Evolutionary conservation across 2,329 filamentous ascomycete species (phyloP).

Genomic region (Fusarium armeniacum): DNA sequence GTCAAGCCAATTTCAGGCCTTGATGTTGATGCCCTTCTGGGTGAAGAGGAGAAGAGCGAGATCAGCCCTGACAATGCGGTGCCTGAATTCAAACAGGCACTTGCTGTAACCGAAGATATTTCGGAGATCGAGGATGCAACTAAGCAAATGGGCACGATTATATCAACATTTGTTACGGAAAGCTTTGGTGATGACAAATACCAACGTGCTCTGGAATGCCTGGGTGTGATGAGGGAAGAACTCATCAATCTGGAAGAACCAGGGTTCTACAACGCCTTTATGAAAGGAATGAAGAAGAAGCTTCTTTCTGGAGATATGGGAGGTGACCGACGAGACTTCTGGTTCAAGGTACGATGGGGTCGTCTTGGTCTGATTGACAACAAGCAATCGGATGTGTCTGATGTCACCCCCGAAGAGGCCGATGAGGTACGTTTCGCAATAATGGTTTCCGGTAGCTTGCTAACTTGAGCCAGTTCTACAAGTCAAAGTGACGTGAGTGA

Average conservation of each 20-base stretch:
- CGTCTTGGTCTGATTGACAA: conserved; percentile 81
- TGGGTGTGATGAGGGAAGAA: conserved; percentile 84
- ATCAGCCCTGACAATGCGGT: conserved; percentile 80
- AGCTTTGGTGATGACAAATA: conserved; percentile 85
- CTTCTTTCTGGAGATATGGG: conserved; percentile 78
- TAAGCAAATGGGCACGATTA: conserved; percentile 80
- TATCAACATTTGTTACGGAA: conserved; percentile 76
- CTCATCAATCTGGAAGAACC: conserved; percentile 82
- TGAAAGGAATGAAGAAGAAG: conserved; percentile 78
- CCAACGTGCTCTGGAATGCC: conserved; percentile 78
- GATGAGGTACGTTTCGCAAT: conserved; percentile 62
- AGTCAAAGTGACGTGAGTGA: conserved; percentile 48
- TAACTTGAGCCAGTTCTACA: conserved; percentile 56
- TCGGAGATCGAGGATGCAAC: conserved; percentile 75
- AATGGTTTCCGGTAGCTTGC: conserved; percentile 16
- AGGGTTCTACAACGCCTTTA: conserved; percentile 79
- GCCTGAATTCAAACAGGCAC: conserved; percentile 88
- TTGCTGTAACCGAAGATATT: conserved; percentile 72
- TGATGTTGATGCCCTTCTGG: conserved; percentile 86
- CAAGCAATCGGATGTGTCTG: conserved; percentile 72
- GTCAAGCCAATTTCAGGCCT: conserved; percentile 91
- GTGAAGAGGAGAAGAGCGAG: conserved; percentile 61
- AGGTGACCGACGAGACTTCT: conserved; percentile 85
- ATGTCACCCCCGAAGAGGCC: conserved; percentile 79
- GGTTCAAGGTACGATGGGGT: conserved; percentile 77